Evolutionary conservation across 164 flowering plant genomes (phyloP).

Genomic region (Nymphaea colorata): DNA sequence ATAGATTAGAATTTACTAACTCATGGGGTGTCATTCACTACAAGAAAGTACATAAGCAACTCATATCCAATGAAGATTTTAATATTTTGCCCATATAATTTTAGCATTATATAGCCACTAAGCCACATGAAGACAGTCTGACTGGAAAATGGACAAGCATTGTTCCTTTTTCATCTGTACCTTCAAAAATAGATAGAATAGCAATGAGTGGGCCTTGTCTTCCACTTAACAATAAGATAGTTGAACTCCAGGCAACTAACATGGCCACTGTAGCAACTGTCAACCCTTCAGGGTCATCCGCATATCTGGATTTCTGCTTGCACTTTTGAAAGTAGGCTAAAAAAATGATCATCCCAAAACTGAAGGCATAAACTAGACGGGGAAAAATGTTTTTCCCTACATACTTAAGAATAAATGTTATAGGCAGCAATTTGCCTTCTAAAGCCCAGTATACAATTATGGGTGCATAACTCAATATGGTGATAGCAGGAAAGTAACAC

Average conservation of each 20-base stretch:
- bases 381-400: conserved; percentile 42
- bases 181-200: conserved; percentile 50
- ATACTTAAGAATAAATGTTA: conserved; percentile 17
- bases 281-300: conserved; percentile 18
- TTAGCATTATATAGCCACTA: not conserved
- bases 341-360: conserved; percentile 35
- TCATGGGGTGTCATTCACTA: not conserved
- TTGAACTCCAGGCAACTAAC: conserved; percentile 68
- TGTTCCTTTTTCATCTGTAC: conserved; percentile 16
- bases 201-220: conserved; percentile 74
- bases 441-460: conserved; percentile 52
- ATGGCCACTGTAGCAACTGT: conserved; percentile 35
- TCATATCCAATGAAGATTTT: not conserved
- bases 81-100: not conserved
- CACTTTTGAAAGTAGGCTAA: conserved; percentile 22
- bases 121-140: not conserved
- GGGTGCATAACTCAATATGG: conserved; percentile 45
- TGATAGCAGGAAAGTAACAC: conserved; percentile 23
- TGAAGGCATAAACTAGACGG: conserved; percentile 45
- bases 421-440: conserved; percentile 38
- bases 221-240: conserved; percentile 62
- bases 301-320: conserved; percentile 8
- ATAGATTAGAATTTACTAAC: not conserved
- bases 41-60: not conserved
- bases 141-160: not conserved